Conservation (phyloP, 177 flowering plant species). For the Vitis hybrid region DNA sequence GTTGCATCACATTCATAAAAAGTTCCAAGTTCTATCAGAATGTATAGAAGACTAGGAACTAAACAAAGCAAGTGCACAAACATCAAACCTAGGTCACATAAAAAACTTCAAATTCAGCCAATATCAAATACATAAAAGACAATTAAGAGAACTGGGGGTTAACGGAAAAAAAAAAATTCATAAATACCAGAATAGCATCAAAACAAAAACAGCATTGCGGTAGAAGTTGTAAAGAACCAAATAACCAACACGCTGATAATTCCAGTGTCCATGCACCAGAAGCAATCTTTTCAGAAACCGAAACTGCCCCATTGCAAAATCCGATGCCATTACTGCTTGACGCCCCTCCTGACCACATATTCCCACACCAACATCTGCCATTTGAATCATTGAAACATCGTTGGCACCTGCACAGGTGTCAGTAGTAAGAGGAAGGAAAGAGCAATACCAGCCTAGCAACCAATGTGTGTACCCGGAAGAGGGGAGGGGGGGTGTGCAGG, state of each 20-base stretch:
- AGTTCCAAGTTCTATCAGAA: too few relatives aligned
- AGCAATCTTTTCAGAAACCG: slow-evolving; percentile 78
- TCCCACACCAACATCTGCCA: slow-evolving; percentile 99
- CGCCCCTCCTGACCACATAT: slow-evolving; percentile 98
- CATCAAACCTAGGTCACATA: background rate
- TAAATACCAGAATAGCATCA: slow-evolving; percentile 89
- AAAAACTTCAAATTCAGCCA: background rate
- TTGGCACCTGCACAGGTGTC: slow-evolving; percentile 66
- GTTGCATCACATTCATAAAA: too few relatives aligned
- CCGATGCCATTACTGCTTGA: slow-evolving; percentile 97
- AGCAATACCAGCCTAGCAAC: background rate
- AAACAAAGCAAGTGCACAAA: background rate
- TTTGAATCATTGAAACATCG: slow-evolving; percentile 98
- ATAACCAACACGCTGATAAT: slow-evolving; percentile 87
- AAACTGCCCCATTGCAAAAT: slow-evolving; percentile 97
- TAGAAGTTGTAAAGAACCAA: slow-evolving; percentile 89
- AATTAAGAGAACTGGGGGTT: background rate
- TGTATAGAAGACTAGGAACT: background rate
- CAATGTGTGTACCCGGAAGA: background rate
- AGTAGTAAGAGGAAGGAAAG: slow-evolving; percentile 12
- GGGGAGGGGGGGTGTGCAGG: too few relatives aligned
- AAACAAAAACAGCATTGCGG: slow-evolving; percentile 88
- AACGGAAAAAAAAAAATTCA: background rate
- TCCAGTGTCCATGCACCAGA: slow-evolving; percentile 96
- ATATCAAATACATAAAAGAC: background rate